A percentile compares a stretch with the other conserved stretches of the same genome.
Conservation (phyloP, 2,329 filamentous ascomycete species). For the Diplodia corticola region DNA sequence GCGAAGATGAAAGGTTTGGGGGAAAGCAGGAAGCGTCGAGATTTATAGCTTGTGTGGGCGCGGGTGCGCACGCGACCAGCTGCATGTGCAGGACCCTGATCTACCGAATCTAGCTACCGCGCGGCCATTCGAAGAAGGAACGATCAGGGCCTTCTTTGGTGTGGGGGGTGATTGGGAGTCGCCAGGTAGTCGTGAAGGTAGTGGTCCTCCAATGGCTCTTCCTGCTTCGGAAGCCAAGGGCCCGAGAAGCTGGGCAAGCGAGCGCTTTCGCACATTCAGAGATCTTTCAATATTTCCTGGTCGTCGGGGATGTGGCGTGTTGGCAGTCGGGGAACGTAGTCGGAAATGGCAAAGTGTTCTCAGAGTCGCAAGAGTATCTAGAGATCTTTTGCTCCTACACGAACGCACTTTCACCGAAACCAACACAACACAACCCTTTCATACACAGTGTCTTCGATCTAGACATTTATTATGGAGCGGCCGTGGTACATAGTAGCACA, state of each 20-base stretch:
- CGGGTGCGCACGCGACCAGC: too few species aligned
- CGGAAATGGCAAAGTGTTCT: background rate
- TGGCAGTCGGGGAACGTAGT: background rate
- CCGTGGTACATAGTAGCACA: conserved; percentile 1
- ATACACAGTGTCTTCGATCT: background rate
- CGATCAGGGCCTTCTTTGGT: background rate
- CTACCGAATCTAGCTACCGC: too few species aligned
- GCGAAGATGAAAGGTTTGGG: too few species aligned
- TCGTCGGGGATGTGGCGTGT: too few species aligned
- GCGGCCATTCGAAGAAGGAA: background rate
- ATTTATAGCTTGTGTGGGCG: too few species aligned
- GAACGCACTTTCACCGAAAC: background rate
- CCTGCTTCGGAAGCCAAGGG: background rate
- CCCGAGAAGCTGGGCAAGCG: background rate
- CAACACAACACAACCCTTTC: background rate
- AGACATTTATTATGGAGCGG: background rate
- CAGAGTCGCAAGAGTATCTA: background rate
- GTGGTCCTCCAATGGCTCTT: too few species aligned
- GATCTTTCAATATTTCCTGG: background rate
- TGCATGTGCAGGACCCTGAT: background rate
- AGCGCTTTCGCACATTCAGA: background rate
- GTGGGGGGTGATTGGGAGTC: background rate
- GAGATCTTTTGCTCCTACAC: background rate
- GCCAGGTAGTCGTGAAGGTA: background rate
- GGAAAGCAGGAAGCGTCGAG: too few species aligned